These are phyloP conservation scores for Neocallimastix lanati DNA, from an alignment of 192 early-diverging fungal genomes.

Conservation along the genomic window DNA sequence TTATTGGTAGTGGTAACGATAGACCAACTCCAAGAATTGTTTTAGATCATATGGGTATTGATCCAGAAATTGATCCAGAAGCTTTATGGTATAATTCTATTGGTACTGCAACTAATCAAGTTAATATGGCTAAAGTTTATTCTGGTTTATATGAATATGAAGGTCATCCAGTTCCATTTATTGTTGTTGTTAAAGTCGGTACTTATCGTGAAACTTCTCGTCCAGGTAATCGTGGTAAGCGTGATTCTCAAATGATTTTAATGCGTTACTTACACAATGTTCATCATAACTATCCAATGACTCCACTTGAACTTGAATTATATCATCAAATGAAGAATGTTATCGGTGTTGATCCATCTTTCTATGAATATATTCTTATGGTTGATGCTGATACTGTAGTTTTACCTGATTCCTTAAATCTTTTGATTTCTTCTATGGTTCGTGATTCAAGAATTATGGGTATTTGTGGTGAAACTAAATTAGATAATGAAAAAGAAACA, in stretches of 20 bases:
- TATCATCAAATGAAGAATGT: slow-evolving; percentile 98
- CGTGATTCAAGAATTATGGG: slow-evolving; percentile 84
- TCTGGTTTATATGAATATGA: slow-evolving; percentile 86
- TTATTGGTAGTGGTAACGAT: slow-evolving; percentile 92
- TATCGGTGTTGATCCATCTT: slow-evolving; percentile 87
- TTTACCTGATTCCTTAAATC: slow-evolving; percentile 71
- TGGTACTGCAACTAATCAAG: slow-evolving; percentile 74
- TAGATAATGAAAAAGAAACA: slow-evolving; percentile 85
- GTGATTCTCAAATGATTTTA: slow-evolving; percentile 48
- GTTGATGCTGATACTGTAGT: slow-evolving; percentile 96
- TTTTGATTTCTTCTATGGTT: slow-evolving; percentile 75
- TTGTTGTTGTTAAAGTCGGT: slow-evolving; percentile 90
- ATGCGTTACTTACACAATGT: slow-evolving; percentile 97
- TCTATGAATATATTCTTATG: slow-evolving; percentile 95
- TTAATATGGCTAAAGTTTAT: slow-evolving; percentile 95
- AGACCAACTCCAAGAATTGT: slow-evolving; percentile 91
- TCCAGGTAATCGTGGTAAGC: slow-evolving; percentile 95
- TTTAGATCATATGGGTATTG: slow-evolving; percentile 84
- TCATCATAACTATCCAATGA: slow-evolving; percentile 84
- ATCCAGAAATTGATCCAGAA: slow-evolving; percentile 54
- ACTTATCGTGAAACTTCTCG: slow-evolving; percentile 57
- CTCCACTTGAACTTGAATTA: slow-evolving; percentile 87
- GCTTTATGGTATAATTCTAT: slow-evolving; percentile 73
- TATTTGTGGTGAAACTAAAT: slow-evolving; percentile 84
- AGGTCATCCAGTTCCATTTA: slow-evolving; percentile 81